Evolutionary conservation across 345 rosid species (phyloP).

Genomic region (Sisymbrium altissimum): DNA sequence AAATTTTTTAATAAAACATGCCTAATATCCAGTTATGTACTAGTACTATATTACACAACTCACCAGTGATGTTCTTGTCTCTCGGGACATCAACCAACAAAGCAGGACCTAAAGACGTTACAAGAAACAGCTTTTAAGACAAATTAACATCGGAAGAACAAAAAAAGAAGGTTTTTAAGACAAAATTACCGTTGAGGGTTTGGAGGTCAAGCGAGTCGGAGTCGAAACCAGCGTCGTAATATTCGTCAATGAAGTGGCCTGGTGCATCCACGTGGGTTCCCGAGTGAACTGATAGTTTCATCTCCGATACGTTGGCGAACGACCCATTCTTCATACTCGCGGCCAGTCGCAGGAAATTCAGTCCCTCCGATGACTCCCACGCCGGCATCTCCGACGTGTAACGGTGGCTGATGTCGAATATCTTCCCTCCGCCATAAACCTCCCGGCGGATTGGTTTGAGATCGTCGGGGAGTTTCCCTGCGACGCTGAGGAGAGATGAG

Average conservation of each 20-base stretch:
- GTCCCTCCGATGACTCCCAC: slow-evolving; percentile 46
- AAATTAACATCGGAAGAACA: not conserved
- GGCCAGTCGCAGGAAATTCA: slow-evolving; percentile 58
- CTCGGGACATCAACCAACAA: slow-evolving; percentile 59
- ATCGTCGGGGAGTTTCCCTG: slow-evolving; percentile 12
- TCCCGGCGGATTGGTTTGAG: slow-evolving; percentile 64
- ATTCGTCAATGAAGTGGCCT: slow-evolving; percentile 78
- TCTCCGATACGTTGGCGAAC: slow-evolving; percentile 71
- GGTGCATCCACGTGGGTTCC: slow-evolving; percentile 98
- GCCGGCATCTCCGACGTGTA: slow-evolving; percentile 61
- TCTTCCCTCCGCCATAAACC: slow-evolving; percentile 62
- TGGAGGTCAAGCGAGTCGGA: slow-evolving; percentile 83
- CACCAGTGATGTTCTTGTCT: slow-evolving; percentile 66
- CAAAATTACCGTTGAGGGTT: slow-evolving; percentile 49
- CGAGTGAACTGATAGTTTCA: slow-evolving; percentile 81
- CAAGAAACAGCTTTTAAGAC: not conserved
- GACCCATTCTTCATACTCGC: slow-evolving; percentile 94
- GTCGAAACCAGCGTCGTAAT: slow-evolving; percentile 90
- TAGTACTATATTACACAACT: not conserved
- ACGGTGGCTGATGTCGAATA: slow-evolving; percentile 79
- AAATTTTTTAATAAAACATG: not conserved
- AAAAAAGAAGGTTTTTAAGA: not conserved
- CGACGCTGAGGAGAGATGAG: not conserved
- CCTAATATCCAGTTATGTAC: not conserved
- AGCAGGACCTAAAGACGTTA: slow-evolving; percentile 43